These are phyloP conservation scores for Monosiga brevicollis DNA, from an alignment of 78 protist genomes.

Conservation along the genomic window DNA sequence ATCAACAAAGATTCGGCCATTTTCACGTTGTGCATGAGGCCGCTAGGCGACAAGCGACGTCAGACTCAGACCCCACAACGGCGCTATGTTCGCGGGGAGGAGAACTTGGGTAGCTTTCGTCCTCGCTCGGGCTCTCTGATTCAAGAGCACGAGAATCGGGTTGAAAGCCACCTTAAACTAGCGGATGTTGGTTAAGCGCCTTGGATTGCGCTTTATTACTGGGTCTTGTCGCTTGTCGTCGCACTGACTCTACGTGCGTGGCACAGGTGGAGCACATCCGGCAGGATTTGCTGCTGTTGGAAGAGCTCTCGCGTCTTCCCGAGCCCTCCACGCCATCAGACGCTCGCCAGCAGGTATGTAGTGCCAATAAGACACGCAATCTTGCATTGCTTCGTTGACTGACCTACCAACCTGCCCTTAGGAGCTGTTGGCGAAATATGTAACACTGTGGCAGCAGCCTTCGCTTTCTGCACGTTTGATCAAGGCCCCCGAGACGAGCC, in stretches of 20 bases:
- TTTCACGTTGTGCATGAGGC: not conserved
- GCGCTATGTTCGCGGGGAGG: constrained; percentile 6
- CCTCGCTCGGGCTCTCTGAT: not conserved
- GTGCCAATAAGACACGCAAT: not conserved
- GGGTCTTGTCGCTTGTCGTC: not conserved
- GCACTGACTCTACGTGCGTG: not conserved
- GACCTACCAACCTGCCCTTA: not conserved
- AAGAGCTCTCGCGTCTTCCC: not conserved
- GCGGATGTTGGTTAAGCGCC: not conserved
- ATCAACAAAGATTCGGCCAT: not conserved
- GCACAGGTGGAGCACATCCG: not conserved
- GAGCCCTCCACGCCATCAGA: not conserved
- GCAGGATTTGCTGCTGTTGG: not conserved
- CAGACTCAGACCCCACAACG: not conserved
- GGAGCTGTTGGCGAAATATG: not conserved
- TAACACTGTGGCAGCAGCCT: not conserved
- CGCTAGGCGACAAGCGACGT: not conserved
- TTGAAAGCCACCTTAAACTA: not conserved
- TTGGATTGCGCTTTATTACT: not conserved
- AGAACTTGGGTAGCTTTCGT: not conserved
- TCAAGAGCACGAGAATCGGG: not conserved
- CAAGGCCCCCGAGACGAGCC: too few relatives aligned
- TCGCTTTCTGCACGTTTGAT: not conserved
- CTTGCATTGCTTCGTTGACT: not conserved
- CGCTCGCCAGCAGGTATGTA: not conserved